Evolutionary conservation across 2,329 filamentous ascomycete species (phyloP).

Genomic region (Colletotrichum eleusines): DNA sequence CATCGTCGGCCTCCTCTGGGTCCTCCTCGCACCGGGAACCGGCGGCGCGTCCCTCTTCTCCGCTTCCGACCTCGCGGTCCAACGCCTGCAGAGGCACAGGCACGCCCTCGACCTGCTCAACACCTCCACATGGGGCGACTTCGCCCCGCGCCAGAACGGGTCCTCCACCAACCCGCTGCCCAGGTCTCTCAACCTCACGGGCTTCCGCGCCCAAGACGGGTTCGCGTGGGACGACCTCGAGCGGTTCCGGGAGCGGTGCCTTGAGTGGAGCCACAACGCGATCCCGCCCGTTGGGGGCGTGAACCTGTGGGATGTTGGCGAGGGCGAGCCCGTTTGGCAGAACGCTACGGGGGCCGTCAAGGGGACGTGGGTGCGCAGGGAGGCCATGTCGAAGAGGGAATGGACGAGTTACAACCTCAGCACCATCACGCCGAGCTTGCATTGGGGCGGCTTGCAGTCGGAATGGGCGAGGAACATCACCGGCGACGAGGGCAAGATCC

Average conservation of each 20-base stretch:
- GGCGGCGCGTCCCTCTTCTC: conserved; percentile 53
- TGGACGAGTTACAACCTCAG: conserved; percentile 72
- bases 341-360: conserved; percentile 83
- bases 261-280: conserved; percentile 69
- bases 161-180: conserved; percentile 37
- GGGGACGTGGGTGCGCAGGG: conserved; percentile 78
- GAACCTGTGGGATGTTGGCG: conserved; percentile 54
- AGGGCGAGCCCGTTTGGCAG: conserved; percentile 71
- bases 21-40: conserved; percentile 51
- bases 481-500: conserved; percentile 75
- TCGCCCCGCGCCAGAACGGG: conserved; percentile 57
- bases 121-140: conserved; percentile 70
- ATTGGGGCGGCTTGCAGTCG: conserved; percentile 70
- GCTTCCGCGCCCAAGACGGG: conserved; percentile 78
- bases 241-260: conserved; percentile 73
- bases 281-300: conserved; percentile 56
- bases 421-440: conserved; percentile 71
- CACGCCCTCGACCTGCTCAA: conserved; percentile 67
- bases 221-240: conserved; percentile 83
- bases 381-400: conserved; percentile 59
- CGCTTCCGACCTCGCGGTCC: conserved; percentile 45
- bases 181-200: conserved; percentile 78
- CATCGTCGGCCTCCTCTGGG: conserved; percentile 59
- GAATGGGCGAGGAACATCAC: conserved; percentile 87
- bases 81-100: conserved; percentile 65